Evolutionary conservation across 2,329 filamentous ascomycete genomes (phyloP), one percentile per base, ranked within the genome.

Genomic region (Paecilomyces dactylethromorphus): DNA sequence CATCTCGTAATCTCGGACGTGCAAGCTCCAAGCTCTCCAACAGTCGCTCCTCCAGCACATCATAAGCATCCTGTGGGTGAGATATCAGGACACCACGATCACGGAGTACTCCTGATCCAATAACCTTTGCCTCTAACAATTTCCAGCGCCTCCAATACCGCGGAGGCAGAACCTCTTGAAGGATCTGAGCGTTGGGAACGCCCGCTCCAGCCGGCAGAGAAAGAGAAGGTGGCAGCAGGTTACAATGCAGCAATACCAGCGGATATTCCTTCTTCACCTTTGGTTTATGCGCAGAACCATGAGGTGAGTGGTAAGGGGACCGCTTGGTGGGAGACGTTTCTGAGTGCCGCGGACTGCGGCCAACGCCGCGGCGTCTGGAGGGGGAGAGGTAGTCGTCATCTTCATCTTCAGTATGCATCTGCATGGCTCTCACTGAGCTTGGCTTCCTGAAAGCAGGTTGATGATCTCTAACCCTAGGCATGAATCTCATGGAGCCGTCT

Each of bases 61-160:
- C 84, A 64, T 86, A 87, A 59, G 86, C 81, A 55, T 85, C 84
- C 59, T 80, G 74, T 1, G 85, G 85, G 67, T 87, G 85, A 0
- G 83, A 80, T n/a, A 87, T 84, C 58, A 87, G 74, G 15, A 87
- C 75, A 0, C 83, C 85, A 13, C 85, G 77, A 50, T 82, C 75
- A 69, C 82, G 78, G n/a, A 87, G 72, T 39, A 84, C 79, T 2
- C 81, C 79, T 3, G 82, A 81, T 0, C 69, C 73, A 49, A 71
- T 57, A 31, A 82, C 72, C 62, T 83, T 85, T 57, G 84, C 82
- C 61, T 80, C 78, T 12, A 87, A 69, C 2, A 84, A 66, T 49
- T 81, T 79, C 75, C 68, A 84, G 64, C 74, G 73, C 69, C 62
- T 74, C 73, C 62, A 76, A 60, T 78, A 79, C 53, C 71, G 65